These are phyloP conservation scores for Fomitopsis betulina DNA, from an alignment of 1,284 basidiomycete species.

Conservation along the genomic window DNA sequence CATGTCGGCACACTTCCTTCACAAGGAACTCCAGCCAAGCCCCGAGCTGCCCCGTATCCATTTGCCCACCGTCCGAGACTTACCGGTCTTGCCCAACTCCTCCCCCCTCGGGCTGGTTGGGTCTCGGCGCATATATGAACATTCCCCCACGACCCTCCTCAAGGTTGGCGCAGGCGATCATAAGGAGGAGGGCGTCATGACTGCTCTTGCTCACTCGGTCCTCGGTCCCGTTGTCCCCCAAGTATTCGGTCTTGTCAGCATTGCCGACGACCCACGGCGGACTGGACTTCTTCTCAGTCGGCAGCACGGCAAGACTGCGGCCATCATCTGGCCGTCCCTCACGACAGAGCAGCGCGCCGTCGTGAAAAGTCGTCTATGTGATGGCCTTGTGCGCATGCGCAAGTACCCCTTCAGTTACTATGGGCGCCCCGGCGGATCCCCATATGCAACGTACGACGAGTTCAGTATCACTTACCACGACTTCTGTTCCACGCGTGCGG, in stretches of 20 bases:
- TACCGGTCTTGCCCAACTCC: background rate
- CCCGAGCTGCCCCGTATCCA: background rate
- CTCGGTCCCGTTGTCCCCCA: background rate
- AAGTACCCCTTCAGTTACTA: background rate
- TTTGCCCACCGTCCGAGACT: background rate
- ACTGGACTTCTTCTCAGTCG: background rate
- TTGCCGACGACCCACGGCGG: background rate
- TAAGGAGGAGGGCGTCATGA: background rate
- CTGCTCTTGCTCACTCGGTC: background rate
- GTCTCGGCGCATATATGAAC: background rate
- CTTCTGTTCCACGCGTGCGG: slow-evolving; percentile 1
- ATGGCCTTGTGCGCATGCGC: background rate
- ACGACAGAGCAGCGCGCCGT: background rate
- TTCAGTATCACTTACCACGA: background rate
- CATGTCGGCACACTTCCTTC: too few relatives aligned
- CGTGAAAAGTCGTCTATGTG: background rate
- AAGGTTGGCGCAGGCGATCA: background rate
- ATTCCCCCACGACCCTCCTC: background rate
- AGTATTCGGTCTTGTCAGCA: background rate
- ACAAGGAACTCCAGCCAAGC: background rate
- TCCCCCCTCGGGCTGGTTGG: background rate
- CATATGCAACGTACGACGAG: background rate
- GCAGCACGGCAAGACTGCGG: background rate
- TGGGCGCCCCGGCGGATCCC: slow-evolving; percentile 1
- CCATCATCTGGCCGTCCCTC: background rate